A percentile compares a stretch with the other conserved stretches of the same genome.
Conservation (phyloP, 179 eudicot genomes). For the Vitellaria paradoxa region DNA sequence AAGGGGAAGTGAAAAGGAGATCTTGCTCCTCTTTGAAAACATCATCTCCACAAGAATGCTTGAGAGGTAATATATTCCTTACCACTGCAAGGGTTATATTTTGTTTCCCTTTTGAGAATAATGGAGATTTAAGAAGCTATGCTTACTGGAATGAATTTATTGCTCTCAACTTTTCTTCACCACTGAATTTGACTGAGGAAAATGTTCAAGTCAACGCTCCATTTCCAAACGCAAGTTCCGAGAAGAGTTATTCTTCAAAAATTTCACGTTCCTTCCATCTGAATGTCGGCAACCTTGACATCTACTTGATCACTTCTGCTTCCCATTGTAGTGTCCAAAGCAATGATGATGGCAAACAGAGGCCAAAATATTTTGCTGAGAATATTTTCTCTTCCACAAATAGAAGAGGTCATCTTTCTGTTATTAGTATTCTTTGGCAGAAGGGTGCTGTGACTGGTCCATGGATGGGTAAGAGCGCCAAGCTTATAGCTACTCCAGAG, state of each 20-base stretch:
- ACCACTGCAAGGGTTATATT: constrained; percentile 69
- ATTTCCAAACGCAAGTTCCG: constrained; percentile 25
- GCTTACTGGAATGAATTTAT: constrained; percentile 71
- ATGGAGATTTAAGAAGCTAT: constrained; percentile 38
- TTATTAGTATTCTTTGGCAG: constrained; percentile 72
- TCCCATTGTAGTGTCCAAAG: constrained; percentile 23
- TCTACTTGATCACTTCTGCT: constrained; percentile 42
- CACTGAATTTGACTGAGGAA: constrained; percentile 28
- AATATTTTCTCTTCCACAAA: constrained; percentile 50
- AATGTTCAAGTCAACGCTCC: constrained; percentile 31
- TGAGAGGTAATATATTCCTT: constrained; percentile 55
- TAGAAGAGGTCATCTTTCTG: constrained; percentile 37
- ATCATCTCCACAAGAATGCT: constrained; percentile 27
- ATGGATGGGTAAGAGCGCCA: constrained; percentile 65
- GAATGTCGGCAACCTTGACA: constrained; percentile 47
- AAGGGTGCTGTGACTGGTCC: constrained; percentile 64
- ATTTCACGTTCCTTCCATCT: constrained; percentile 58
- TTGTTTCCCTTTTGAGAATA: constrained; percentile 56
- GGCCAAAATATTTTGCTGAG: constrained; percentile 33
- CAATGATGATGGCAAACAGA: constrained; percentile 17
- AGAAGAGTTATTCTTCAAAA: constrained; percentile 32
- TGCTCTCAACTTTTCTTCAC: constrained; percentile 62
- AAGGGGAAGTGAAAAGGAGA: constrained; percentile 22
- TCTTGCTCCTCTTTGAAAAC: constrained; percentile 19
- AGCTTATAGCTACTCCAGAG: constrained; percentile 66